Percentiles rank a stretch among this genome's conserved stretches.
Evolutionary conservation across 2,329 filamentous ascomycete species (phyloP).

Genomic region (Cladobotryum protrusum): DNA sequence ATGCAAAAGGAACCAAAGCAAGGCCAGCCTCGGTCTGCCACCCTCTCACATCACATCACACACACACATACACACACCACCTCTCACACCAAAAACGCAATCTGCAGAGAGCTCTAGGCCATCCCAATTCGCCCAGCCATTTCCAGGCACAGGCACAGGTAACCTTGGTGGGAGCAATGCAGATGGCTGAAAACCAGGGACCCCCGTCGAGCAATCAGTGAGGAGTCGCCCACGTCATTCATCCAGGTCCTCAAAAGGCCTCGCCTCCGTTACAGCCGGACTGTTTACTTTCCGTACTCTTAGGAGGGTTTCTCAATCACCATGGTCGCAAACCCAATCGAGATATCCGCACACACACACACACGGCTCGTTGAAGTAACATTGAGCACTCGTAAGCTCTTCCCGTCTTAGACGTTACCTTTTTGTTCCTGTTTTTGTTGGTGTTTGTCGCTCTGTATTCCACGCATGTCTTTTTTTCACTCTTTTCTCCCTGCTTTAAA

Average conservation of each 20-base stretch:
- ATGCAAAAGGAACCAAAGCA: too few relatives aligned
- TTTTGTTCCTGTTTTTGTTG: neutral
- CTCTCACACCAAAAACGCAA: too few relatives aligned
- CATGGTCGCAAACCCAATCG: neutral
- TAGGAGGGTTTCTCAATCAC: neutral
- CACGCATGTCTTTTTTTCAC: conserved; percentile 3
- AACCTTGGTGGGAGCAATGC: too few relatives aligned
- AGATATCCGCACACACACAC: neutral
- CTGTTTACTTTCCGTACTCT: neutral
- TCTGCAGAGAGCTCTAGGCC: too few relatives aligned
- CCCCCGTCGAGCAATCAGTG: neutral
- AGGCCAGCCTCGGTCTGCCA: too few relatives aligned
- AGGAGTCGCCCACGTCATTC: conserved; percentile 3
- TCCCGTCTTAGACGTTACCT: neutral
- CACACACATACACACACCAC: too few relatives aligned
- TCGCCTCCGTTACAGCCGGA: neutral
- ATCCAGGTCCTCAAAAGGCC: too few relatives aligned
- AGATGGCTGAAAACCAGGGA: neutral
- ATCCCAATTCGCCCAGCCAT: too few relatives aligned
- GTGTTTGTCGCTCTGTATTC: too few relatives aligned
- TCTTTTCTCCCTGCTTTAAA: neutral
- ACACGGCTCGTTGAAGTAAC: neutral
- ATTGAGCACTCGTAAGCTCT: neutral
- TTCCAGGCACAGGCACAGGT: too few relatives aligned
- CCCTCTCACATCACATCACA: too few relatives aligned